Evolutionary conservation across 1,139 yeast species (phyloP), one percentile per base, ranked within the genome.

Genomic region (Zygosaccharomyces pseudobailii): DNA sequence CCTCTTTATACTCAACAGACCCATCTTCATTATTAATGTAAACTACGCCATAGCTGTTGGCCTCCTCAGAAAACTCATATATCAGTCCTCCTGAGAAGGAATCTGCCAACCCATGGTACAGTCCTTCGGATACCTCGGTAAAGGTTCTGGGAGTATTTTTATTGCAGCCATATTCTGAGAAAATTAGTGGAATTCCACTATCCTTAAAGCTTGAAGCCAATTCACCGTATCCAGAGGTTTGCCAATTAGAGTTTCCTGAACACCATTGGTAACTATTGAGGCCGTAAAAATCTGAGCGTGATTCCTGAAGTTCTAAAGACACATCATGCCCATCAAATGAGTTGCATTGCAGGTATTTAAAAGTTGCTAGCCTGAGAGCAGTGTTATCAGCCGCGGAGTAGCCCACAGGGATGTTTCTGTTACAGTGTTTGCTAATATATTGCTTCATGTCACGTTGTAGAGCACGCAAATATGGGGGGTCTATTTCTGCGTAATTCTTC

Each of bases 231-330:
- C 96, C 96, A 19, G 95, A 84, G 3, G 80, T 63, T 43, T 70
- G 57, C 77, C 84, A 87, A 47, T 78, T 73, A 35, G 79, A 77
- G 19, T 77, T 65, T 42, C 90, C 85, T 13, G 89, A 85, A 69
- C 97, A 89, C 97, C 97, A 84, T 66, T 85, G 88, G 68, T 89
- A 89, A 57, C 92, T 85, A 73, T 90, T 89, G 61, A 90, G 78
- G 46, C 96, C 97, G 62, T 87, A 87, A 70, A 89, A 89, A 65
- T 89, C 97, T 17, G 95, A 80, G 37, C 73, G 74, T 42, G 92
- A 82, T 32, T 73, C 78, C 43, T 80, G 85, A 28, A 74, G 73
- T 33, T 71, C 73, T 30, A 68, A 69, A 22, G 79, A 79, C 3
- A 59, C 48, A 25, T 40, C 46, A 13, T 49, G 45, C 35, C 74